phyloP scores from a whole-genome alignment of 2,329 filamentous ascomycete genomes.

The Xylaria sp. region DNA sequence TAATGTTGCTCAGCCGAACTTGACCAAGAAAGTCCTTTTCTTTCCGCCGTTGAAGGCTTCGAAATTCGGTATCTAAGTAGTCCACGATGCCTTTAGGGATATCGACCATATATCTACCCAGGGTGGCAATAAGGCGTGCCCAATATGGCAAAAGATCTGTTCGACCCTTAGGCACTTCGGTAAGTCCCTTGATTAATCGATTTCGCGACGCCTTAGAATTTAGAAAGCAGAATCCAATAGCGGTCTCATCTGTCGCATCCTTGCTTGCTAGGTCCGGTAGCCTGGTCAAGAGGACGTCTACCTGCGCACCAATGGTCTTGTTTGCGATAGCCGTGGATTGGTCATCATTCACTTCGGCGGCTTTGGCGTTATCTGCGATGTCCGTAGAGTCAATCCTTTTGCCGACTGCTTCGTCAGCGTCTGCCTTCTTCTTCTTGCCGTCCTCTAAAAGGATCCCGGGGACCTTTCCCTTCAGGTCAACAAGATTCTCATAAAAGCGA shows the following conservation, averaged over 20 bases:
- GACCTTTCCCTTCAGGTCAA: slow-evolving; percentile 94
- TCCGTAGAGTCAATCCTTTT: slow-evolving; percentile 70
- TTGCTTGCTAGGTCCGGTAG: slow-evolving; percentile 93
- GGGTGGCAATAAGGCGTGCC: slow-evolving; percentile 88
- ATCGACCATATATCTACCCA: slow-evolving; percentile 93
- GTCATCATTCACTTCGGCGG: slow-evolving; percentile 67
- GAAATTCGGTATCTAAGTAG: slow-evolving; percentile 94
- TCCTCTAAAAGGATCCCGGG: slow-evolving; percentile 93
- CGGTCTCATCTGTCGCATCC: slow-evolving; percentile 87
- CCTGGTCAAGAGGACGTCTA: slow-evolving; percentile 84
- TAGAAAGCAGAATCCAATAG: slow-evolving; percentile 96
- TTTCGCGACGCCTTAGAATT: slow-evolving; percentile 99
- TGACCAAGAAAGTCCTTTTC: slow-evolving; percentile 97
- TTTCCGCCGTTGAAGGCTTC: slow-evolving; percentile 93
- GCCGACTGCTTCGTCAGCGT: slow-evolving; percentile 80
- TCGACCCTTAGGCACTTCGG: slow-evolving; percentile 92
- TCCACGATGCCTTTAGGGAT: slow-evolving; percentile 90
- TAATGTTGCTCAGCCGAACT: slow-evolving; percentile 90
- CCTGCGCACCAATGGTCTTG: slow-evolving; percentile 96
- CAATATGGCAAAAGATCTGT: slow-evolving; percentile 90
- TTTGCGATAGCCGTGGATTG: slow-evolving; percentile 94
- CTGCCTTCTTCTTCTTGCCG: slow-evolving; percentile 88
- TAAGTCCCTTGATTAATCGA: slow-evolving; percentile 87
- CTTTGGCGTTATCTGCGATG: slow-evolving; percentile 55
- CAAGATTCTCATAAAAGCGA: slow-evolving; percentile 95